Evolutionary conservation across 2,329 filamentous ascomycete species (phyloP), one percentile per base, ranked within the genome.

Genomic region (Penicillium sp.): DNA sequence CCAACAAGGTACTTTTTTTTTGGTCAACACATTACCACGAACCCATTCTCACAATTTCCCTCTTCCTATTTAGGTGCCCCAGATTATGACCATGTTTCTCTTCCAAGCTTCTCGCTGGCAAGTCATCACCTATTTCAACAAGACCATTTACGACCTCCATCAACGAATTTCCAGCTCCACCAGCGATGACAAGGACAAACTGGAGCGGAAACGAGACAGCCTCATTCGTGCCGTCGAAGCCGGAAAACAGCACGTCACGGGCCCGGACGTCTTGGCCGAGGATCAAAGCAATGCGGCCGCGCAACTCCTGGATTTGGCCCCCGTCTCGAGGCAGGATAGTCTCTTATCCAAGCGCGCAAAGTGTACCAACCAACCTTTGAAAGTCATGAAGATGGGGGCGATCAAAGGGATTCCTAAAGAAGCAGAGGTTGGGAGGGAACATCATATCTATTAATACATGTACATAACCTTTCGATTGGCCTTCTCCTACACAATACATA

Each of bases 241-340:
- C 41, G 89, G 88, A 2, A 86, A 91, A 54, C 82, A 84, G 58
- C 87, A 95, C 62, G 85, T 95, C 43, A 83, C 83, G 48, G 84
- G 79, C 50, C 73, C 95, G 5, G 88, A 94, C 43, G 94, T 90
- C 64, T 95, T 91, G 85, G 90, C 86, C 62, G 88, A 95, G 63
- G 70, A 75, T 45, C 71, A 76, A 37, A 70, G 57, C 9, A 43
- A 45, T 9, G 55, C 59, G 24, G 47, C 44, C 13, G 43, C 55
- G 33, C 53, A 52, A 13, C 54, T 66, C 50, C 43, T 65, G 37
- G 58, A 65, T 49, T 50, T 68, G 46, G 67, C 63, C 3, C 61
- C 62, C 5, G 47, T 48, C 2, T 51, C 56, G 11, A 56, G 56
- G 46, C 60, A 51, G 32, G 55, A 63, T 34, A 56, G 55, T 33